These are phyloP conservation scores for Alternaria ventricosa DNA, from an alignment of 2,329 filamentous ascomycete genomes.

Conservation along the genomic window DNA sequence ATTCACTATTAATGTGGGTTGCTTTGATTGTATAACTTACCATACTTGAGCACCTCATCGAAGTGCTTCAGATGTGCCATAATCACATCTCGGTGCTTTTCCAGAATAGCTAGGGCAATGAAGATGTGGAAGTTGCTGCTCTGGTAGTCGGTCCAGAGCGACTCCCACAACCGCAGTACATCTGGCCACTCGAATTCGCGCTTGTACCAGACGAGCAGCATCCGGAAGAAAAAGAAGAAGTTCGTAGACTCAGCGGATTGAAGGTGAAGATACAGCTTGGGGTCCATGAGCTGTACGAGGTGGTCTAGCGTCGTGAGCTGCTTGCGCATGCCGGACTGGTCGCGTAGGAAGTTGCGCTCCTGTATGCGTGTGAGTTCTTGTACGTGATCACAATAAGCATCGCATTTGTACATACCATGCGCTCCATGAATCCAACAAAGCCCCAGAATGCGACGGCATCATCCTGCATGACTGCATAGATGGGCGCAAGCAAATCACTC, in stretches of 20 bases:
- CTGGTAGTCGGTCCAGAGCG: conserved; percentile 90
- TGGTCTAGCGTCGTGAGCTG: conserved; percentile 93
- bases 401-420: conserved; percentile 67
- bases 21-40: conserved; percentile 58
- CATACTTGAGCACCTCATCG: conserved; percentile 96
- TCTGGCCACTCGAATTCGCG: conserved; percentile 92
- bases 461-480: conserved; percentile 97
- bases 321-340: conserved; percentile 93
- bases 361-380: conserved; percentile 31
- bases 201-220: conserved; percentile 99
- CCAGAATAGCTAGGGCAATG: conserved; percentile 88
- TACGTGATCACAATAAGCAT: no score
- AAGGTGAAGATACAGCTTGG: conserved; percentile 88
- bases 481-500: conserved; percentile 93
- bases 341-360: conserved; percentile 93
- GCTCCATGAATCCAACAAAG: conserved; percentile 94
- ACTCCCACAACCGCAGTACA: conserved; percentile 87
- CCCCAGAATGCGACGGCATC: conserved; percentile 97
- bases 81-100: conserved; percentile 95
- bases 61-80: conserved; percentile 94
- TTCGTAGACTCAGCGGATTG: conserved; percentile 93
- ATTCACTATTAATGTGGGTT: neutral
- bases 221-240: conserved; percentile 99
- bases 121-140: conserved; percentile 94
- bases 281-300: conserved; percentile 95